These are phyloP conservation scores for Sugiyamaella chiloensis DNA, from an alignment of 805 yeast genomes.

Conservation along the genomic window DNA sequence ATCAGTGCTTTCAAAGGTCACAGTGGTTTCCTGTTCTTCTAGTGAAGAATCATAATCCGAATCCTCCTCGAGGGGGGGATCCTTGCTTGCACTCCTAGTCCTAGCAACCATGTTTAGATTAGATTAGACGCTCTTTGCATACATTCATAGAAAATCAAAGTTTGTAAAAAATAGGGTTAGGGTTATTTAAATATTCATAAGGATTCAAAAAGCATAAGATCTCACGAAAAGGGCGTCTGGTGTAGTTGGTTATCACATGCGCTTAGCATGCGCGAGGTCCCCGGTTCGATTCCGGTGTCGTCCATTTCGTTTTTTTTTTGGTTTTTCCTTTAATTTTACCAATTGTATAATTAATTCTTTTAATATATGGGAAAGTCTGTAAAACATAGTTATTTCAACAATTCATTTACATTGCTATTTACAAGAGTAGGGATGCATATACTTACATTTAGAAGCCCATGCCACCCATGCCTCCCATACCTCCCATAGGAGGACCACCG, in stretches of 20 bases:
- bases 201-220: not conserved
- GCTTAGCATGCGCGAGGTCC: slow-evolving; percentile 39
- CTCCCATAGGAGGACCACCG: slow-evolving; percentile 64
- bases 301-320: slow-evolving; percentile 27
- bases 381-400: not conserved
- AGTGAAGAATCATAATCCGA: too few species aligned
- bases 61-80: too few species aligned
- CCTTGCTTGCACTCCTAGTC: too few species aligned
- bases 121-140: too few species aligned
- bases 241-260: slow-evolving; percentile 37
- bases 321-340: not conserved
- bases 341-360: not conserved
- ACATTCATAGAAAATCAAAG: too few species aligned
- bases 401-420: slow-evolving; percentile 3
- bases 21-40: too few species aligned
- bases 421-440: slow-evolving; percentile 9
- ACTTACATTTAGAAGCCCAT: slow-evolving; percentile 28
- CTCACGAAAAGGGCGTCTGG: slow-evolving; percentile 32
- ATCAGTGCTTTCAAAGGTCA: too few species aligned
- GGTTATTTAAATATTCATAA: too few species aligned
- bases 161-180: too few species aligned
- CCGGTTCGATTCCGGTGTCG: slow-evolving; percentile 39
- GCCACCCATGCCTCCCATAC: slow-evolving; percentile 44
- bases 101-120: too few species aligned
- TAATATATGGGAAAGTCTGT: not conserved